Evolutionary conservation across 257 asterid genomes (phyloP).

Genomic region (Cordia subcordata): DNA sequence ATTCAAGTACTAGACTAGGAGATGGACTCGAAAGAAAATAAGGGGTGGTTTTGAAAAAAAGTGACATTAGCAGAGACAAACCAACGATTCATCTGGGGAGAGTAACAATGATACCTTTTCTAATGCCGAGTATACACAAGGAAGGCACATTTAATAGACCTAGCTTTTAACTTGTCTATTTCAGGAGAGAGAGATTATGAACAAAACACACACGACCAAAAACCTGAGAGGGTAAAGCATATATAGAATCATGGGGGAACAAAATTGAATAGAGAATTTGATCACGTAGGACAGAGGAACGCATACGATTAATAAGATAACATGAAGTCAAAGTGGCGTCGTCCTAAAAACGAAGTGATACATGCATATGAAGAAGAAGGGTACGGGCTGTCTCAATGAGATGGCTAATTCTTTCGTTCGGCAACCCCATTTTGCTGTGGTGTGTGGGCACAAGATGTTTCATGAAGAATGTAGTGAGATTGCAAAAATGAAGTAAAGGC

Average conservation of each 20-base stretch:
- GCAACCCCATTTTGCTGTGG: conserved; percentile 1
- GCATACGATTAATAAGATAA: not conserved
- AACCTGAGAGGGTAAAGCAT: not conserved
- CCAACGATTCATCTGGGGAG: no score
- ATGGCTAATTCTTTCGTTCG: not conserved
- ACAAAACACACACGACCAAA: conserved; percentile 7
- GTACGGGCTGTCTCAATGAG: not conserved
- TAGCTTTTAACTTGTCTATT: no score
- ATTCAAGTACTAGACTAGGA: no score
- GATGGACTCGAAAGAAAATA: no score
- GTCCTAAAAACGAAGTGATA: not conserved
- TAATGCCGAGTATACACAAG: no score
- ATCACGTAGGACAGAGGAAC: not conserved
- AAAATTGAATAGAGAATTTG: not conserved
- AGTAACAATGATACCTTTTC: no score
- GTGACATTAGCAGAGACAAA: no score
- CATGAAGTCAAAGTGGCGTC: not conserved
- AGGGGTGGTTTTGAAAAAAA: no score
- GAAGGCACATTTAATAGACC: no score
- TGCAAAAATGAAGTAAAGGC: not conserved
- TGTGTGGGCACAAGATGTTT: not conserved
- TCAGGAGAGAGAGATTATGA: no score
- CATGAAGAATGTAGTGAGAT: not conserved
- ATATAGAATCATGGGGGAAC: not conserved
- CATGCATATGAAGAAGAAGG: no score